Evolutionary conservation across 2,329 filamentous ascomycete genomes (phyloP).

Genomic region (Colletotrichum eremochloae): DNA sequence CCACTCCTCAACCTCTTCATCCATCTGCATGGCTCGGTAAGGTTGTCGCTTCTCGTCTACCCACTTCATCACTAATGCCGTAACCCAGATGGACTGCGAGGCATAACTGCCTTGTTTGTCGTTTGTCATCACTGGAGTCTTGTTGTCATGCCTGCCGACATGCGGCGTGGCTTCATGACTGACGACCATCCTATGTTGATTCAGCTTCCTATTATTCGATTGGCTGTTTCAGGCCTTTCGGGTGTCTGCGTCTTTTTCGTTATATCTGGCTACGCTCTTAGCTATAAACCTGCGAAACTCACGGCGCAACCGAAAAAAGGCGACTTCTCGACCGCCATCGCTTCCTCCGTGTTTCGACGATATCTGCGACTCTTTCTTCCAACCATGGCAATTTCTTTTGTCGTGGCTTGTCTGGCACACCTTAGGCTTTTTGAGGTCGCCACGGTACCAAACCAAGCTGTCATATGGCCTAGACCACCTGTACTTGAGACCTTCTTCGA

Average conservation of each 20-base stretch:
- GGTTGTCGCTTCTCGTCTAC: background rate
- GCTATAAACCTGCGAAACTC: constrained; percentile 65
- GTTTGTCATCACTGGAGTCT: constrained; percentile 68
- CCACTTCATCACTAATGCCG: background rate
- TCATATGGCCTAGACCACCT: background rate
- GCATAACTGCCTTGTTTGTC: constrained; percentile 76
- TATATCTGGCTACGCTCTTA: constrained; percentile 72
- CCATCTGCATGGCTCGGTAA: constrained; percentile 17
- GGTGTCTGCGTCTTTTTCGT: constrained; percentile 74
- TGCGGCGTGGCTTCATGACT: constrained; percentile 42
- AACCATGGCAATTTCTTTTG: constrained; percentile 62
- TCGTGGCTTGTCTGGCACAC: constrained; percentile 59
- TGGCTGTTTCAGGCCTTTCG: constrained; percentile 67
- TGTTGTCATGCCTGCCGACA: constrained; percentile 5
- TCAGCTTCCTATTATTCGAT: constrained; percentile 66
- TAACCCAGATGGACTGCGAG: constrained; percentile 69
- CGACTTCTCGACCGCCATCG: constrained; percentile 59
- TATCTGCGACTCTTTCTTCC: constrained; percentile 66
- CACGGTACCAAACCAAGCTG: background rate
- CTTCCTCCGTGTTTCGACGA: constrained; percentile 65
- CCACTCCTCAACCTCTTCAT: constrained; percentile 34
- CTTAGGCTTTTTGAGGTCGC: constrained; percentile 52
- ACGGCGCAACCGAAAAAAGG: constrained; percentile 52
- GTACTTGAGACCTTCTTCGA: constrained; percentile 48
- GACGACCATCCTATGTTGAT: constrained; percentile 59